Conservation (phyloP, 495 filamentous ascomycete species). For the Ascodesmis nigricans region DNA sequence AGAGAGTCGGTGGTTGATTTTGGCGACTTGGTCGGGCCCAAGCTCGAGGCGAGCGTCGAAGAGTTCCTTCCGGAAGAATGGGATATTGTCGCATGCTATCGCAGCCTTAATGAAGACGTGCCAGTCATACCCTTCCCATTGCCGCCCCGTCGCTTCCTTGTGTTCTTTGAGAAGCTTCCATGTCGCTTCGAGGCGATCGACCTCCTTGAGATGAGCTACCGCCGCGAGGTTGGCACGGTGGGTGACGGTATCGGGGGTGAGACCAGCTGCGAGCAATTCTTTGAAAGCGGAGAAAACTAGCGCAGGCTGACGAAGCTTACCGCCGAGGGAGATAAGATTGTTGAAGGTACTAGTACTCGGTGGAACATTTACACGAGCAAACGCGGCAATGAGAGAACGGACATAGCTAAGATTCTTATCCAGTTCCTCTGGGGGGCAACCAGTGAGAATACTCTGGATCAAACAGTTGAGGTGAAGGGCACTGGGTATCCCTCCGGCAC, state of each 20-base stretch:
- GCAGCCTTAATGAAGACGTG: conserved; percentile 9
- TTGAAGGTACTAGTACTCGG: conserved; percentile 22
- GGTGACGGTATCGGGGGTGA: conserved; percentile 22
- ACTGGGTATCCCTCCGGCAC: conserved; percentile 21
- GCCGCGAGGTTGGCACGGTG: conserved; percentile 21
- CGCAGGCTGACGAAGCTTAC: conserved; percentile 18
- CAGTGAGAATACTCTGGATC: conserved; percentile 14
- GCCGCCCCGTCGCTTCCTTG: background rate
- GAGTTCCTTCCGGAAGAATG: conserved; percentile 10
- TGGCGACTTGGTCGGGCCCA: background rate
- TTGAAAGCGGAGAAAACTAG: conserved; percentile 19
- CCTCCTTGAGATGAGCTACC: conserved; percentile 16
- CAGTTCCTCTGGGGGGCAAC: conserved; percentile 8
- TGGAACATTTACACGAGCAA: conserved; percentile 10
- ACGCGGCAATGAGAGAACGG: conserved; percentile 13
- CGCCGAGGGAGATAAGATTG: conserved; percentile 22
- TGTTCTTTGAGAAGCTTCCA: conserved; percentile 13
- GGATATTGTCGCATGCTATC: conserved; percentile 5
- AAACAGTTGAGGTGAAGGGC: conserved; percentile 19
- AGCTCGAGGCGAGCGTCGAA: conserved; percentile 1
- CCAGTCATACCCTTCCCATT: conserved; percentile 14
- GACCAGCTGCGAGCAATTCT: conserved; percentile 13
- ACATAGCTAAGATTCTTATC: conserved; percentile 9
- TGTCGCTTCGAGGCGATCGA: conserved; percentile 11
- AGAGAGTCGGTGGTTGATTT: background rate